Evolutionary conservation across 78 protist genomes (phyloP), one percentile per base, ranked within the genome.

Genomic region (Dictyostelium capitatum): DNA sequence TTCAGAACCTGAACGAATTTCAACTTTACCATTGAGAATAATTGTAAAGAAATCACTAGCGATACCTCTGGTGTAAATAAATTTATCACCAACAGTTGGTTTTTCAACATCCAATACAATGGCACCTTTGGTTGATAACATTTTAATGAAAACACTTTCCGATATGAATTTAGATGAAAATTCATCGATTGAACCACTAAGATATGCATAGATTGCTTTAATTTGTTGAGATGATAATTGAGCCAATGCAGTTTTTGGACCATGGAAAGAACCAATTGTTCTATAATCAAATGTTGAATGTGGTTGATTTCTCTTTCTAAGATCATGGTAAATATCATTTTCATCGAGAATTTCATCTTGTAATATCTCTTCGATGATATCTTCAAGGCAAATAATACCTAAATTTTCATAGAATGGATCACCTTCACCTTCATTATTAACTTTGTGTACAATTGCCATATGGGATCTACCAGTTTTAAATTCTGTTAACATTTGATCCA

Each of bases 341-440:
- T 97, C 98, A 89, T 97, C 98, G 19, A 95, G 80, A 73, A 97
- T 97, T 62, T 97, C 98, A 32, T 87, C 93, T 89, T 89, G 96
- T 43, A 97, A 73, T 30, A 97, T 96, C 56, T 97, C 98, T 67
- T 97, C 98, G 15, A 97, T 19, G 25, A 98, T 67, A 69, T 98
- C 98, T 72, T 97, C 99, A 14, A 98, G 83, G 53, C 98, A 97
- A n/a, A 97, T 93, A 41, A 98, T 90, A 73, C 99, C 99, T 12
- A 92, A 80, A 11, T 67, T 82, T 56, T 89, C 97, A 77, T 96
- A 91, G 84, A 83, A 80, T 25, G 99, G 99, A 79, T 98, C 99
- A 20, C 97, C 95, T 25, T 69, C 95, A 56, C 95, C 96, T 48
- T 65, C 83, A 15, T 28, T 54, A 43, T 95, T 82, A 7, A 85